A percentile compares a stretch with the other conserved stretches of the same genome.
Evolutionary conservation across 179 eudicot genomes (phyloP).

Genomic region (Camellia oleifera): DNA sequence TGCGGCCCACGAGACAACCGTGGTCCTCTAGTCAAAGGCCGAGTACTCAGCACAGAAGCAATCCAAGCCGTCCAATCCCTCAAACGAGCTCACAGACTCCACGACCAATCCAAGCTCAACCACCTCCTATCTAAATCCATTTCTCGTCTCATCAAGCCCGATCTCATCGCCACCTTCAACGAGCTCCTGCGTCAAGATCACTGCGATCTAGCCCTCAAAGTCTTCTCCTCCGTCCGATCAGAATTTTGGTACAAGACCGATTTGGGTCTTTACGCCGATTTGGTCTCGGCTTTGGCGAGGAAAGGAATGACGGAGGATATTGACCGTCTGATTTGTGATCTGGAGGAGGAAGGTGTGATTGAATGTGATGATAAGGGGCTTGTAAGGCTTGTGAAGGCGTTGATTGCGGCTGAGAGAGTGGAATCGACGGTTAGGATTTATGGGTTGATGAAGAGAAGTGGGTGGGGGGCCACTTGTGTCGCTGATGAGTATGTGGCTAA

Average conservation of each 20-base stretch:
- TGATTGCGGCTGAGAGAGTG: constrained; percentile 50
- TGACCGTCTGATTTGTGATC: constrained; percentile 45
- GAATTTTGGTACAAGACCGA: constrained; percentile 59
- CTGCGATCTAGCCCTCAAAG: constrained; percentile 47
- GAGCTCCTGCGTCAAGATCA: constrained; percentile 84
- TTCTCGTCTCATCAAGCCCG: constrained; percentile 70
- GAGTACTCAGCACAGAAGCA: constrained; percentile 73
- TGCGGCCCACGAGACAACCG: constrained; percentile 82
- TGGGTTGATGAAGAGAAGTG: constrained; percentile 68
- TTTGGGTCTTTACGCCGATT: constrained; percentile 37
- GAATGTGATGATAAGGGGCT: constrained; percentile 54
- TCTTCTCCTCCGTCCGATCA: constrained; percentile 54
- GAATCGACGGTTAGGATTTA: constrained; percentile 68
- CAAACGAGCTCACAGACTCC: constrained; percentile 50
- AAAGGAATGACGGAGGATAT: constrained; percentile 49
- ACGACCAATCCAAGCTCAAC: constrained; percentile 26
- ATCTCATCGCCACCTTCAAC: constrained; percentile 69
- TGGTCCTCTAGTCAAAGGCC: constrained; percentile 72
- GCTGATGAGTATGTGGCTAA: constrained; percentile 73
- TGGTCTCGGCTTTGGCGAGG: constrained; percentile 44
- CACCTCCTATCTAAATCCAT: constrained; percentile 30
- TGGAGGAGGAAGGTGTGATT: constrained; percentile 44
- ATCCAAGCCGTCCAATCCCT: constrained; percentile 87
- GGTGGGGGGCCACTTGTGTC: constrained; percentile 51
- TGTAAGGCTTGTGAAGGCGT: constrained; percentile 52